Base-by-base conservation (phyloP, 768 basidiomycete species). In the Lentinus brumalis region DNA sequence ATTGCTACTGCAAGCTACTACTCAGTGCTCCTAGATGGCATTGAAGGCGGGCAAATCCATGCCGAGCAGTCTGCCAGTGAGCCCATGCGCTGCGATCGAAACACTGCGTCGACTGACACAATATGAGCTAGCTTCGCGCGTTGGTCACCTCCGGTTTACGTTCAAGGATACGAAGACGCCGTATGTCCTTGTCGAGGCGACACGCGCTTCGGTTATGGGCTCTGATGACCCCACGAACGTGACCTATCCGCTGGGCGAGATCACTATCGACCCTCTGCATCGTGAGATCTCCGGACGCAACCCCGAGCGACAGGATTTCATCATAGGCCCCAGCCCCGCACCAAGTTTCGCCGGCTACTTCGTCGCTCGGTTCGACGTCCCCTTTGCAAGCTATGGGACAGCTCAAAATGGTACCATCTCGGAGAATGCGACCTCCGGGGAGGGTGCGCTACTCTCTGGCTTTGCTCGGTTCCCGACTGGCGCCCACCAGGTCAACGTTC, bases 91-190 rank as follows among this genome's bases (percentile, higher is more conserved):
- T 46, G 10, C 38, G 12, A 29, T 29, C 32, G 50, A 6, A 26
- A 26, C n/a, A 29, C 26, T 39, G 21, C 31, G 61, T 67, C 30
- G 65, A 15, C 53, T 21, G 15, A 12, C 7, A 30, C 29, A 14
- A 21, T n/a, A 16, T 40, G 3, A 18, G 15, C 18, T 62, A 91
- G 89, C 89, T 7, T 91, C 91, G 7, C 82, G 88, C 8, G 88
- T 89, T 3, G 90, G 87, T 0, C 88, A 92, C 70, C 76, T 92
- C 1, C 81, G 86, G 3, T 89, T 91, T 71, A 86, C 85, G 0
- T 92, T 89, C 74, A 70, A 71, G 8, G 65, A 68, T n/a, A 75
- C 76, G 6, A 32, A 64, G 5, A 11, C 68, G 51, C 87, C 87
- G 0, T 88, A 87, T 56, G 75, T 92, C 49, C 74, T 91, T 18